Evolutionary conservation across 2,329 filamentous ascomycete species (phyloP), one percentile per base, ranked within the genome.

Genomic region (Apiospora marii): DNA sequence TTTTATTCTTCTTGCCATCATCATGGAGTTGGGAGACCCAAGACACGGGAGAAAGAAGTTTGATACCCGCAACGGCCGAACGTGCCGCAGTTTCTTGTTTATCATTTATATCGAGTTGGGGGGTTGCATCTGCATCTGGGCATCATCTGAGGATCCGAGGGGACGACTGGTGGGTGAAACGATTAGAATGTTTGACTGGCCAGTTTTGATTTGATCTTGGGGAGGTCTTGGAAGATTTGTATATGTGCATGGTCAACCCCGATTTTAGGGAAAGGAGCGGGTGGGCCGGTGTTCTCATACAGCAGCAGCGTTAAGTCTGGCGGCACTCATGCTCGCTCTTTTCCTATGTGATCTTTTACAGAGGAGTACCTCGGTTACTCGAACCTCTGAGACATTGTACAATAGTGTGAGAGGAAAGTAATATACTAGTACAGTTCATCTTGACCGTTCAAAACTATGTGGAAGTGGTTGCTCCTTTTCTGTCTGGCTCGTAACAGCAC

Each of bases 61-160:
- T 64, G 58, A 64, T 64, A 64, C 58, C 58, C 58, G 58, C 58
- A 64, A 24, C 58, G 58, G 58, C 58, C 34, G 34, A 64, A 14
- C 19, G 58, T 14, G 58, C 58, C 58, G 58, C 58, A 64, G 19
- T 41, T 64, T 64, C 58, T 64, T 64, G 30, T 41, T 41, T 64
- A 41, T 64, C 8, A 64, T 41, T 37, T 41, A 41, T 64, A 64
- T 24, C 8, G 34, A 41, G 41, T 64, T 12, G 30, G 30, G 34
- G 30, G 13, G 16, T 30, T 58, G 34, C 16, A n/a, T 64, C 19
- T 41, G 34, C 58, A 41, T 64, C 34, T n/a, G 58, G 30, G 58
- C 34, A 64, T 41, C 22, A 64, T 34, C 30, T 3, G 22, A 34
- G 58, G 30, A 41, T 4, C n/a, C 41, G 10, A 10, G 34, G 22